Evolutionary conservation across 345 rosid species (phyloP).

Genomic region (Bruguiera gymnorhiza): DNA sequence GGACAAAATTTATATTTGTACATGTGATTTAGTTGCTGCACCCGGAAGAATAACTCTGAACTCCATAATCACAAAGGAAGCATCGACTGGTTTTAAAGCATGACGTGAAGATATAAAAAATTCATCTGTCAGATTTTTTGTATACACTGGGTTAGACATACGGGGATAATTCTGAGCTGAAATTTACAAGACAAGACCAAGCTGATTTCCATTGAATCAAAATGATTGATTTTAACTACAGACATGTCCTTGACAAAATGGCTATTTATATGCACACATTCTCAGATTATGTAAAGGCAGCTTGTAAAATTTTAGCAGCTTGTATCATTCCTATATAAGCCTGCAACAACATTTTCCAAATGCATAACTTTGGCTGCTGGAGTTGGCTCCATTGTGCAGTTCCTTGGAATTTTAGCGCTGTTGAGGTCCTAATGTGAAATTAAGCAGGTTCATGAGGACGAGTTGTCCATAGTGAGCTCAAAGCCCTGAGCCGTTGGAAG

Average conservation of each 20-base stretch:
- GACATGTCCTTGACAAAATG: slow-evolving; percentile 17
- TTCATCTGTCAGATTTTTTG: not conserved
- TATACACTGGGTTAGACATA: not conserved
- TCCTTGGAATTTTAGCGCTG: slow-evolving; percentile 4
- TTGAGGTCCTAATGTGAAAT: not conserved
- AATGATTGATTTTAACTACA: slow-evolving; percentile 18
- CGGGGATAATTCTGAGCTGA: not conserved
- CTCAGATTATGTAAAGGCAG: slow-evolving; percentile 28
- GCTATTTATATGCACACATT: slow-evolving; percentile 28
- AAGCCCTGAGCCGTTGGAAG: slow-evolving; percentile 64
- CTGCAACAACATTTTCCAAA: slow-evolving; percentile 15
- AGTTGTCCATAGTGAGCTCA: slow-evolving; percentile 65
- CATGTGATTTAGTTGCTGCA: no score
- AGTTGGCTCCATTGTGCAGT: slow-evolving; percentile 4
- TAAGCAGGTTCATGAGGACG: slow-evolving; percentile 56
- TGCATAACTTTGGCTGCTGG: slow-evolving; percentile 19
- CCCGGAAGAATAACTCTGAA: no score
- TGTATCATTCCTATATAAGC: slow-evolving; percentile 20
- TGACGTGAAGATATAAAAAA: not conserved
- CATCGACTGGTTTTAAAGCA: not conserved
- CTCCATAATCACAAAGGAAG: no score
- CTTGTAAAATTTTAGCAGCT: slow-evolving; percentile 43
- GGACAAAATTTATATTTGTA: no score
- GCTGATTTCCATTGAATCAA: slow-evolving; percentile 3
- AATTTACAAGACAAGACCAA: not conserved